phyloP scores from a whole-genome alignment of 352 stramenopile genomes.

The Globisporangium splendens region DNA sequence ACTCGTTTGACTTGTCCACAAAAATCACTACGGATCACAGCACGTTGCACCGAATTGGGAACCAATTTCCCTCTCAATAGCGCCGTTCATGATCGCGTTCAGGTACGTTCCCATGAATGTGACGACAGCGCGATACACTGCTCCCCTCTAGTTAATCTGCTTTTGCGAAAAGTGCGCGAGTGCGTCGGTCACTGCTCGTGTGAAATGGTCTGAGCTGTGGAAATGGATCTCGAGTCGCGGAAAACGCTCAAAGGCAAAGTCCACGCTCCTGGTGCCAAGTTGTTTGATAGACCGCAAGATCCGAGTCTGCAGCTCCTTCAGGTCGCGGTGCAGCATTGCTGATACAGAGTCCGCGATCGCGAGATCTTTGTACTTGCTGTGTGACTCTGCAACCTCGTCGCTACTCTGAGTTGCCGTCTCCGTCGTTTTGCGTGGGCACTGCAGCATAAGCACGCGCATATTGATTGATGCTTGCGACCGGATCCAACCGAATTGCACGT shows the following conservation, averaged over 20 bases:
- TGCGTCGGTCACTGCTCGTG: background rate
- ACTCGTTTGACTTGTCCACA: no score
- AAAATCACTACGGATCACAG: background rate
- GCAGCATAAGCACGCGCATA: background rate
- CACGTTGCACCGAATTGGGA: background rate
- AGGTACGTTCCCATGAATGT: background rate
- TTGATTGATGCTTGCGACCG: background rate
- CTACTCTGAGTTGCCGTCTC: no score
- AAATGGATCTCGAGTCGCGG: background rate
- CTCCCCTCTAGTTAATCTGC: background rate
- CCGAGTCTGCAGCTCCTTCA: background rate
- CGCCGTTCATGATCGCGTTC: background rate
- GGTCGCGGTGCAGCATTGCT: background rate
- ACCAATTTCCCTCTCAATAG: background rate
- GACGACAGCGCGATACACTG: background rate
- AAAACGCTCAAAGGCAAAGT: background rate
- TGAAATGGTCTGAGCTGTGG: background rate
- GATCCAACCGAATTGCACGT: background rate
- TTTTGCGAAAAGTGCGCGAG: background rate
- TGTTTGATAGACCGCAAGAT: background rate
- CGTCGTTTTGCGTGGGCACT: constrained; percentile 2
- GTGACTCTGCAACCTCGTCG: no score
- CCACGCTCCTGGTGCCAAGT: background rate
- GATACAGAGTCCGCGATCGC: background rate
- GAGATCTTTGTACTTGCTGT: background rate